Evolutionary conservation across 2,329 filamentous ascomycete species (phyloP).

Genomic region (Colletotrichum eleusines): DNA sequence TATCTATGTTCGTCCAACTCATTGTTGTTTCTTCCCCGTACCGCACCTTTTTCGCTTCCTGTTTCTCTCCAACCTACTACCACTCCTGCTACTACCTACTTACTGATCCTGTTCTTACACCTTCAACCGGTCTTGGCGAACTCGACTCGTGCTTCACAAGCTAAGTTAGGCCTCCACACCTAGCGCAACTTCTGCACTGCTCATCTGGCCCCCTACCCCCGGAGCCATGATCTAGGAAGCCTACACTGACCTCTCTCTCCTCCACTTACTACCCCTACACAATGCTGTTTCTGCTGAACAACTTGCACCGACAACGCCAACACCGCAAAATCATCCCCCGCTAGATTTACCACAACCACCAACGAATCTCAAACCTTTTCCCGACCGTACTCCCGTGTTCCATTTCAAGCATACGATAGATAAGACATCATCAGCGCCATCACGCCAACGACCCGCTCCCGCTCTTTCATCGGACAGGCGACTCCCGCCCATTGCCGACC

Average conservation of each 20-base stretch:
- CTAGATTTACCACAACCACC: constrained; percentile 39
- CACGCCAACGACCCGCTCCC: not conserved
- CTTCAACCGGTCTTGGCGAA: constrained; percentile 36
- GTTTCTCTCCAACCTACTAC: not conserved
- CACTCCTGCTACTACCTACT: not conserved
- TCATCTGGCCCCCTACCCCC: constrained; percentile 25
- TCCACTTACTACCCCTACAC: constrained; percentile 40
- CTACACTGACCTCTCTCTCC: constrained; percentile 18
- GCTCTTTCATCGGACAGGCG: constrained; percentile 6
- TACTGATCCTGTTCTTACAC: constrained; percentile 5
- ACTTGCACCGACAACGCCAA: constrained; percentile 43
- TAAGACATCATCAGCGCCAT: constrained; percentile 4
- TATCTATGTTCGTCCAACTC: constrained; percentile 22
- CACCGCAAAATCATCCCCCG: constrained; percentile 46
- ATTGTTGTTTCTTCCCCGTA: constrained; percentile 17
- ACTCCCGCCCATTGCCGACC: constrained; percentile 16
- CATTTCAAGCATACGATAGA: constrained; percentile 13
- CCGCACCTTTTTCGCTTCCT: constrained; percentile 4
- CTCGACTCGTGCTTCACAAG: constrained; percentile 34
- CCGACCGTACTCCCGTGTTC: constrained; percentile 6
- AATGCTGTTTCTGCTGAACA: constrained; percentile 45
- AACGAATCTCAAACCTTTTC: not conserved
- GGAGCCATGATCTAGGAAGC: constrained; percentile 44
- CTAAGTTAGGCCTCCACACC: constrained; percentile 29
- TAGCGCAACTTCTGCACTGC: constrained; percentile 26